Evolutionary conservation across 2,329 filamentous ascomycete species (phyloP).

Genomic region (Clonostachys sp.): DNA sequence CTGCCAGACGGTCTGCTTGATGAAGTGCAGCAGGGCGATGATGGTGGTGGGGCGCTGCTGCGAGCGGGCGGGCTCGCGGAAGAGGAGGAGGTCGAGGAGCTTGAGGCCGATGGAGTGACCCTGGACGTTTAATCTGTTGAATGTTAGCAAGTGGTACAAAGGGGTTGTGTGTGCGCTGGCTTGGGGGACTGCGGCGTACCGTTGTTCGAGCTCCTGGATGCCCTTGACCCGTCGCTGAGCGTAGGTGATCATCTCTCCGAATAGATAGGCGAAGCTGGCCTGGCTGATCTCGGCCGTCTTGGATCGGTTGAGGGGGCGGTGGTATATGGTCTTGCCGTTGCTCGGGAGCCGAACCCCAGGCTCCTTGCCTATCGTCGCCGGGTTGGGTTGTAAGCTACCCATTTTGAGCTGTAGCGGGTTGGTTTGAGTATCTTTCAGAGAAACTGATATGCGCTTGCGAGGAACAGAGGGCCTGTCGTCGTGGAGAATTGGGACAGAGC

Average conservation of each 20-base stretch:
- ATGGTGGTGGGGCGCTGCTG: slow-evolving; percentile 80
- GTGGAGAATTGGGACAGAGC: no score
- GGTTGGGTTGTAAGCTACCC: slow-evolving; percentile 45
- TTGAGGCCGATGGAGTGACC: slow-evolving; percentile 93
- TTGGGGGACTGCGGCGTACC: slow-evolving; percentile 40
- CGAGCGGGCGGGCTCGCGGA: slow-evolving; percentile 67
- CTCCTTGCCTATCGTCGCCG: slow-evolving; percentile 37
- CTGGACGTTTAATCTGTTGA: slow-evolving; percentile 73
- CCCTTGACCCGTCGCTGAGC: slow-evolving; percentile 87
- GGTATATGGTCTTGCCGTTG: slow-evolving; percentile 96
- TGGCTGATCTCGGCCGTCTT: slow-evolving; percentile 87
- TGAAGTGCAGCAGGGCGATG: slow-evolving; percentile 88
- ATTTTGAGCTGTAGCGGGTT: slow-evolving; percentile 19
- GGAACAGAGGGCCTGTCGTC: no score
- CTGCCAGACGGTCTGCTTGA: slow-evolving; percentile 87
- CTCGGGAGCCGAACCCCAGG: slow-evolving; percentile 79
- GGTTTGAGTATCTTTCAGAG: no score
- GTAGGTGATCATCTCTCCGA: slow-evolving; percentile 94
- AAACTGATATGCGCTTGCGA: no score
- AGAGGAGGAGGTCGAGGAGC: slow-evolving; percentile 90
- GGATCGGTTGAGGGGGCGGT: slow-evolving; percentile 86
- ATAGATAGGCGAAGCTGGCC: slow-evolving; percentile 91
- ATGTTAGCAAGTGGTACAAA: not conserved
- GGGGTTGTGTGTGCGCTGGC: not conserved
- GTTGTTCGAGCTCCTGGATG: slow-evolving; percentile 88